Percentiles rank a stretch among this genome's conserved stretches.
These are phyloP conservation scores for Triticum turgidum DNA, from an alignment of 176 grass and related monocot genomes.

Conservation along the genomic window DNA sequence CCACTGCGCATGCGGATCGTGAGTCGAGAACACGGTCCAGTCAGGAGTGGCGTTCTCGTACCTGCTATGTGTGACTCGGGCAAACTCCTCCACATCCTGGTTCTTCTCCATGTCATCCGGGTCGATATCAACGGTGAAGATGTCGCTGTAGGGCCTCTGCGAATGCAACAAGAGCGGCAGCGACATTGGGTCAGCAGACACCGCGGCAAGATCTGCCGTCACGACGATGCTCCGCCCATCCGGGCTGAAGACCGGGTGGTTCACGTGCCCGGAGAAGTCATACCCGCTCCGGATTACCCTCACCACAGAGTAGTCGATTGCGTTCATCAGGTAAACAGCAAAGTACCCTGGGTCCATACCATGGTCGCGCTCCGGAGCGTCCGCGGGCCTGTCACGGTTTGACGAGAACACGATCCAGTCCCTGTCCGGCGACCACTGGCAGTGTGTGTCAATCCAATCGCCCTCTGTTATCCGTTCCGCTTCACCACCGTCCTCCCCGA, in stretches of 20 bases:
- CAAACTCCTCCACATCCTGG: no score
- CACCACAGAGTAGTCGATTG: not conserved
- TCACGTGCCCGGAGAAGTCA: slow-evolving; percentile 27
- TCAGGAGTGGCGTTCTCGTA: slow-evolving; percentile 1
- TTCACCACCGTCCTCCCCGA: not conserved
- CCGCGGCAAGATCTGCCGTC: slow-evolving; percentile 26
- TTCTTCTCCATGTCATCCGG: slow-evolving; percentile 5
- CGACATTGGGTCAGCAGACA: slow-evolving; percentile 25
- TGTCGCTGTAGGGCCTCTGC: not conserved
- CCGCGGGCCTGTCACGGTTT: slow-evolving; percentile 15
- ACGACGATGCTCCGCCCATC: slow-evolving; percentile 30
- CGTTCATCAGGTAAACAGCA: slow-evolving; percentile 9
- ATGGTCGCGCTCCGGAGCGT: not conserved
- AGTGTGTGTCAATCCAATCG: slow-evolving; percentile 29
- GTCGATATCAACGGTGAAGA: slow-evolving; percentile 11
- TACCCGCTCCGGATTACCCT: slow-evolving; percentile 22
- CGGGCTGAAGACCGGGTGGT: slow-evolving; percentile 28
- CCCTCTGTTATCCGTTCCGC: slow-evolving; percentile 25
- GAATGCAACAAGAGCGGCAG: slow-evolving; percentile 22
- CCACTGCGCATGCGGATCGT: slow-evolving; percentile 32
- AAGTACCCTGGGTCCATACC: slow-evolving; percentile 22
- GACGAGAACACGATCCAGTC: slow-evolving; percentile 60
- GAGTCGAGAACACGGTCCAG: slow-evolving; percentile 34
- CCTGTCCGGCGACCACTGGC: slow-evolving; percentile 32
- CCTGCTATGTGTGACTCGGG: no score